Evolutionary conservation across 2,329 filamentous ascomycete genomes (phyloP), one percentile per base, ranked within the genome.

Genomic region (Zymoseptoria tritici): DNA sequence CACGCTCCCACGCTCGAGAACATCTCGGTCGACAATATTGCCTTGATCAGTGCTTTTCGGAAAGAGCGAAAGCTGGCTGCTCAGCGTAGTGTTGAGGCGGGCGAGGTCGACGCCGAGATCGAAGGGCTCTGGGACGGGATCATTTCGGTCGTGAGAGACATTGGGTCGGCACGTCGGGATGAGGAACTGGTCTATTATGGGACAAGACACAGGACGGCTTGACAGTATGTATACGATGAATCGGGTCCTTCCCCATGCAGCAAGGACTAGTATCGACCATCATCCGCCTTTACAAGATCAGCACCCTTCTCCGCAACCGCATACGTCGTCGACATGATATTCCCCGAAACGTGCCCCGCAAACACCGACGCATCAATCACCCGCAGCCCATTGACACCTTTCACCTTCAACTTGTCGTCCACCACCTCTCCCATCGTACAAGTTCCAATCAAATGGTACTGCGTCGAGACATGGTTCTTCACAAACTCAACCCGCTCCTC

Each of bases 101-200:
- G 68, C 55, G 73, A 72, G 13, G 57, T 66, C 16, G 69, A 76
- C 2, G 70, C 71, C 20, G 69, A 72, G 13, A 77, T 84, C 0
- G 80, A 83, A 58, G 83, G 83, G 0, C 78, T 83, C 63, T 86
- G 84, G 84, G 78, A 80, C 29, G 84, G 84, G 5, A 76, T 83
- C 36, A 78, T 86, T 22, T 81, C 81, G 57, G 77, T 86, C 29
- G 73, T 85, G n/a, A 74, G 82, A n/a, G 71, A 72, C 16, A 62
- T 57, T n/a, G 57, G 50, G 16, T 63, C 58, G 4, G 56, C 66
- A n/a, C 63, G 65, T 9, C 60, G 59, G 31, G 70, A 72, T 50
- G 71, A 73, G 46, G 69, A 72, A 50, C 54, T 67, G 59, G 71
- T 72, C 60, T 72, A 72, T 52, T 71, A 73, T 58, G 71, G 71